Evolutionary conservation across 225 moss, liverwort and hornwort genomes (phyloP).

Genomic region (Polytrichum commune): DNA sequence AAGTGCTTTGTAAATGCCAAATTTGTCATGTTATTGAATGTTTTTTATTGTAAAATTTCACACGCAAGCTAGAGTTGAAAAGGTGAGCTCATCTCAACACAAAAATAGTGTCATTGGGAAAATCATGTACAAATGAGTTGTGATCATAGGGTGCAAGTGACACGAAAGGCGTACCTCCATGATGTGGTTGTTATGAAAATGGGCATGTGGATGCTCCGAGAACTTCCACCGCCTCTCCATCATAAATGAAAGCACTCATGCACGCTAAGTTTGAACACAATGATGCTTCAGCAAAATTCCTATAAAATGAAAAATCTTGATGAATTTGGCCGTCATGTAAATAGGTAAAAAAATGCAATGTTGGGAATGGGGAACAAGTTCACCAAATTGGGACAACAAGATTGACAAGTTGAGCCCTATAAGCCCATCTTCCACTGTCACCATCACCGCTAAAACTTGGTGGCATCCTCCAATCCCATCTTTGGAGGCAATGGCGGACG

Average conservation of each 20-base stretch:
- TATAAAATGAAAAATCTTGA: no score
- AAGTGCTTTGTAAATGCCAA: no score
- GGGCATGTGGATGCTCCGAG: slow-evolving; percentile 90
- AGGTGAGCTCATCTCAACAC: no score
- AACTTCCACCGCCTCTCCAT: slow-evolving; percentile 64
- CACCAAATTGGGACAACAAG: slow-evolving; percentile 84
- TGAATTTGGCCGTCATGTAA: no score
- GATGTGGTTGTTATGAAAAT: slow-evolving; percentile 93
- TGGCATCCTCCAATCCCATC: background rate
- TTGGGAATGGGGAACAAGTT: slow-evolving; percentile 1
- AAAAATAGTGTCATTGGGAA: no score
- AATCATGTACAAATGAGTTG: no score
- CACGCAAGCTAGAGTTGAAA: no score
- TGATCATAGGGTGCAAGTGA: background rate
- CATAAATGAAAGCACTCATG: slow-evolving; percentile 77
- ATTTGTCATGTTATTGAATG: no score
- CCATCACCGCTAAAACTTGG: slow-evolving; percentile 54
- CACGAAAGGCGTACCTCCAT: slow-evolving; percentile 64
- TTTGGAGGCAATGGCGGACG: no score
- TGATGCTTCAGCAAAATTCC: no score
- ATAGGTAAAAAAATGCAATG: no score
- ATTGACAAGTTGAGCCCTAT: slow-evolving; percentile 89
- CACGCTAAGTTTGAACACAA: background rate
- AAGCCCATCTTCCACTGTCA: slow-evolving; percentile 76
- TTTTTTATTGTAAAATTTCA: no score